Base-by-base conservation (phyloP, 345 rosid genomes). In the Citrus medica region DNA sequence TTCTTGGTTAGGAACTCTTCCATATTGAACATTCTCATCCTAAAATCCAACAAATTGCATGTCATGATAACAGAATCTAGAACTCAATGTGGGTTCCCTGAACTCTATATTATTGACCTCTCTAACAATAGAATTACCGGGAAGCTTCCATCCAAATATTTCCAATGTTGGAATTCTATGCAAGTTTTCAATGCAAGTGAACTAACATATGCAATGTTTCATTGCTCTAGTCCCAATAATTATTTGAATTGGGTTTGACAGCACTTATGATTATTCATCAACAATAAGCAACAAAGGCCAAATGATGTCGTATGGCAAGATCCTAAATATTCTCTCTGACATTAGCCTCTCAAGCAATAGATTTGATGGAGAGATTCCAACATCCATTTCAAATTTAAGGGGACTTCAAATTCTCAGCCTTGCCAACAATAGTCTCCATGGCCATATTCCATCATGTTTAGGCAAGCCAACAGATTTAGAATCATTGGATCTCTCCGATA, bases 21-120 rank as follows among this genome's bases (percentile, higher is more conserved):
- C 74, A 9, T 30, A 0, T 32, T 71, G 35, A 46, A 71, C 8
- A 5, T 71, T 51, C 74, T 71, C 25, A 51, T 16, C 9, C 3
- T 71, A 10, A 28, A 21, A 32, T 71, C 74, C 10, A 71, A 71
- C 4, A 28, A 17, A 14, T 53, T 71, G 0, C 38, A 32, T 19
- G 74, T 62, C 5, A 25, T 0, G 9, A 71, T 53, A 25, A 48
- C 4, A 1, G 22, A 71, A 25, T 14, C 37, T 16, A 21, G 14
- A 8, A 7, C 24, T 19, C n/a, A 17, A 9, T 71, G 32, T 24
- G 4, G 21, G n/a, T 74, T 79, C 33, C 61, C 69, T 9, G 32
- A 42, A 27, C 28, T 80, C 17, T 75, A 69, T 8, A 64, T 80
- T 56, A 10, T 75, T 19, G 82, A 79, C 28, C 63, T 79, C 59